Evolutionary conservation across 2,329 filamentous ascomycete species (phyloP).

Genomic region (Calonectria hongkongensis): DNA sequence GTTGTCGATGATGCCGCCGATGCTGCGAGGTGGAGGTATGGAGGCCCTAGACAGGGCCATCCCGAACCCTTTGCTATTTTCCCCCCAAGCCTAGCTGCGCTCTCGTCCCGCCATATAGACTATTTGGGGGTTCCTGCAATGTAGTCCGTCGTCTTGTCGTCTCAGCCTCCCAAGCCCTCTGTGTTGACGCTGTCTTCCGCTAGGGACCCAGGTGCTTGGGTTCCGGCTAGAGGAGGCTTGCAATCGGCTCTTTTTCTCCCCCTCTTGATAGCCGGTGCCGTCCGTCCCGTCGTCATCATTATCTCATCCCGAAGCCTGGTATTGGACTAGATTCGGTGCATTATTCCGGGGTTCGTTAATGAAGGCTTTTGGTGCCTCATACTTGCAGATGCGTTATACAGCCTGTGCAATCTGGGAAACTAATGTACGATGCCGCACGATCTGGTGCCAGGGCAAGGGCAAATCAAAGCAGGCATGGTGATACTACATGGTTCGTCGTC

Average conservation of each 20-base stretch:
- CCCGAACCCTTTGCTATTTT: conserved; percentile 7
- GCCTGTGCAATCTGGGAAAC: conserved; percentile 44
- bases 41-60: conserved; percentile 25
- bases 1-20: conserved; percentile 29
- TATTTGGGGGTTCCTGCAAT: conserved; percentile 26
- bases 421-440: conserved; percentile 55
- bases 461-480: conserved; percentile 41
- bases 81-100: background rate
- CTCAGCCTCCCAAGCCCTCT: conserved; percentile 22
- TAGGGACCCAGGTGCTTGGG: conserved; percentile 26
- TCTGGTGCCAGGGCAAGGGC: conserved; percentile 52
- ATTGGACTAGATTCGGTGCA: background rate
- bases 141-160: conserved; percentile 23
- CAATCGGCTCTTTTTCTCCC: conserved; percentile 12
- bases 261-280: conserved; percentile 15
- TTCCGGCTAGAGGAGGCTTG: background rate
- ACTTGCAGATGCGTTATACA: conserved; percentile 46
- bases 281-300: conserved; percentile 32
- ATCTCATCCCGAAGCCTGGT: conserved; percentile 20
- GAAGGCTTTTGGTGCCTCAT: conserved; percentile 24
- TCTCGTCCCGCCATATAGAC: conserved; percentile 20
- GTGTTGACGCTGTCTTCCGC: conserved; percentile 13
- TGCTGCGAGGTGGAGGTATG: conserved; percentile 21
- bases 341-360: conserved; percentile 1
- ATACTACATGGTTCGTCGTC: conserved; percentile 42